phyloP scores from a whole-genome alignment of 306 rosid genomes.

The Morella rubra region DNA sequence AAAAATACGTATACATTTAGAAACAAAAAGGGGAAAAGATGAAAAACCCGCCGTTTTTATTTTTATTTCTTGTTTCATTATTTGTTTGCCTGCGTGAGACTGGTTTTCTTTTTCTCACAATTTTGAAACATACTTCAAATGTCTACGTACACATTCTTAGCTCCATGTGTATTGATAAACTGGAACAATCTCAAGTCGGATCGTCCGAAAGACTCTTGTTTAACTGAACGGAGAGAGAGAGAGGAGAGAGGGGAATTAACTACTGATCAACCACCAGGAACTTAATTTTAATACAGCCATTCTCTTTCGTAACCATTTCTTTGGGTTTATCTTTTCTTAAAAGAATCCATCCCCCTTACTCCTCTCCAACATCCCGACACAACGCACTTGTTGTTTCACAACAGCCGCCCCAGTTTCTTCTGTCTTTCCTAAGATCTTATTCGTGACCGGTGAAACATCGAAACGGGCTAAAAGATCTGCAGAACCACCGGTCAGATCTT shows the following conservation, averaged over 20 bases:
- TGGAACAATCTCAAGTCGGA: too few species aligned
- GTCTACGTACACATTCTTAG: too few species aligned
- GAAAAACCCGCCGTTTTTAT: too few species aligned
- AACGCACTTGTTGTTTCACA: constrained; percentile 1
- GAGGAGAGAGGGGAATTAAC: constrained; percentile 4
- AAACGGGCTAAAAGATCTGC: constrained; percentile 40
- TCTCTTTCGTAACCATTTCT: constrained; percentile 24
- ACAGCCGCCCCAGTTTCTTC: constrained; percentile 23
- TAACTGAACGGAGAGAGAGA: too few species aligned
- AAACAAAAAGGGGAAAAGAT: too few species aligned
- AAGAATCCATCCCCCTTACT: constrained; percentile 17
- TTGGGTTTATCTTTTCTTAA: constrained; percentile 9
- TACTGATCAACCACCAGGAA: constrained; percentile 1
- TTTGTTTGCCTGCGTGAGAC: too few species aligned
- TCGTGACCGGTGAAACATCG: constrained; percentile 21
- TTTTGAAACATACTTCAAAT: too few species aligned
- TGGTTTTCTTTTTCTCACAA: too few species aligned
- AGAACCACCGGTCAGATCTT: constrained; percentile 30
- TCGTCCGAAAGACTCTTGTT: too few species aligned
- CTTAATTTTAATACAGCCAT: constrained; percentile 19
- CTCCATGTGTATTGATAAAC: too few species aligned
- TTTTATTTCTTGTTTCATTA: too few species aligned
- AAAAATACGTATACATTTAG: too few species aligned
- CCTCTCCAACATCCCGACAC: constrained; percentile 6
- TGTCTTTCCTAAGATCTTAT: constrained; percentile 23